Base-by-base conservation (phyloP, 371 early-diverging fungal species). In the Apophysomyces variabilis region DNA sequence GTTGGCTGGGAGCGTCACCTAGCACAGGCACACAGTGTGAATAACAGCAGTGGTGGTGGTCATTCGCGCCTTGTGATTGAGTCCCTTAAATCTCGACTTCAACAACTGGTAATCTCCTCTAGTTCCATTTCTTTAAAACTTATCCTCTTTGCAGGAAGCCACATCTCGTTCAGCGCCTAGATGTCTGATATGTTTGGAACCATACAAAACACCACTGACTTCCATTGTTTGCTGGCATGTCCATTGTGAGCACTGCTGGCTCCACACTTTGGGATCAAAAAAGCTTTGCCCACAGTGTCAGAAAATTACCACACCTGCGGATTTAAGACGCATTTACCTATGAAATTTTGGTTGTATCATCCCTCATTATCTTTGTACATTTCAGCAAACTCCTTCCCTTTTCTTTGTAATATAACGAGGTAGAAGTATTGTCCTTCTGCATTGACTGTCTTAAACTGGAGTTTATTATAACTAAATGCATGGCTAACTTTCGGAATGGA, bases 151-250 rank as follows among this genome's bases (percentile, higher is more conserved):
- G 26, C 57, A 70, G 70, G 87, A 91, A 67, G 61, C 72, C 12
- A 75, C 81, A 6, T 71, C 86, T 12, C 76, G 80, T 36, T 80
- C 84, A 6, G 75, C 77, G 13, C 89, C 84, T 1, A 85, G 86
- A 57, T 96, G 96, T 74, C 75, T 93, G 14, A 90, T 95, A 11
- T 96, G 96, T 69, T 74, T 92, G n/a, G 93, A 92, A 47, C 80
- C 87, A 0, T 94, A 90, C 76, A 81, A 80, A 14, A 80, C 81
- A 12, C 95, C 95, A 0, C 68, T 93, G 16, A 85, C 87, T 1
- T 94, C 94, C 0, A 90, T 93, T 57, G 85, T 89, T 12, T 96
- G 96, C 73, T 96, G 96, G 96, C 96, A 96, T 81, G 96, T 95
- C 5, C 92, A 93, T 62, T 96, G 96, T 72, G 91, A 94, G 67